These are phyloP conservation scores for Rhododendron molle DNA, from an alignment of 148 eudicot species.

Conservation along the genomic window DNA sequence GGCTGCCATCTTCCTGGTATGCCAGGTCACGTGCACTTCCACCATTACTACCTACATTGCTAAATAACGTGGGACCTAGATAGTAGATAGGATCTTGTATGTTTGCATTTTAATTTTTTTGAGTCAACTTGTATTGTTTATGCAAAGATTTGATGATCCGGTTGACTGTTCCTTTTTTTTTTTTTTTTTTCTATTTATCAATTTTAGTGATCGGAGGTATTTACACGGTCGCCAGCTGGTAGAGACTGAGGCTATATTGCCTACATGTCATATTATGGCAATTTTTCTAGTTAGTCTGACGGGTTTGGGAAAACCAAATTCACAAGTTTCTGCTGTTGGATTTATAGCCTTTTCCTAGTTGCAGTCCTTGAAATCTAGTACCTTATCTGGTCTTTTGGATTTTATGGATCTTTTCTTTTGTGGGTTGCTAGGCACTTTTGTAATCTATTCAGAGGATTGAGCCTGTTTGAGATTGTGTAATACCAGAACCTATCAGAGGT, in stretches of 20 bases:
- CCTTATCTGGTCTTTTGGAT: background rate
- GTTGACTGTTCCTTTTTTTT: background rate
- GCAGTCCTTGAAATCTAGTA: background rate
- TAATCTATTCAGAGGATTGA: background rate
- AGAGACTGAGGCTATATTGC: background rate
- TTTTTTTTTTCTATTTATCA: background rate
- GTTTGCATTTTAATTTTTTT: background rate
- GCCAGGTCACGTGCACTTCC: background rate
- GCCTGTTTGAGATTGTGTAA: background rate
- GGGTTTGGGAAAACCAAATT: background rate
- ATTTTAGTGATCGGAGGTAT: background rate
- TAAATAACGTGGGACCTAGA: background rate
- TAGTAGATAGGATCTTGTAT: background rate
- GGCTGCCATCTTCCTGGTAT: background rate
- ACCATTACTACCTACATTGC: background rate
- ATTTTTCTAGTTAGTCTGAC: background rate
- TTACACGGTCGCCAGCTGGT: background rate
- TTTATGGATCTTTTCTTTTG: background rate
- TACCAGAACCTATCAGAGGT: too few species aligned
- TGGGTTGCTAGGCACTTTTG: background rate
- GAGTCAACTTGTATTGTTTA: background rate
- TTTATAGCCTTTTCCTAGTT: background rate
- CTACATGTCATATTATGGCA: background rate
- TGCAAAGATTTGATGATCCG: background rate
- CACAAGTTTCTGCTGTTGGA: background rate